These are phyloP conservation scores for Primulina tabacum DNA, from an alignment of 257 asterid species.

Conservation along the genomic window DNA sequence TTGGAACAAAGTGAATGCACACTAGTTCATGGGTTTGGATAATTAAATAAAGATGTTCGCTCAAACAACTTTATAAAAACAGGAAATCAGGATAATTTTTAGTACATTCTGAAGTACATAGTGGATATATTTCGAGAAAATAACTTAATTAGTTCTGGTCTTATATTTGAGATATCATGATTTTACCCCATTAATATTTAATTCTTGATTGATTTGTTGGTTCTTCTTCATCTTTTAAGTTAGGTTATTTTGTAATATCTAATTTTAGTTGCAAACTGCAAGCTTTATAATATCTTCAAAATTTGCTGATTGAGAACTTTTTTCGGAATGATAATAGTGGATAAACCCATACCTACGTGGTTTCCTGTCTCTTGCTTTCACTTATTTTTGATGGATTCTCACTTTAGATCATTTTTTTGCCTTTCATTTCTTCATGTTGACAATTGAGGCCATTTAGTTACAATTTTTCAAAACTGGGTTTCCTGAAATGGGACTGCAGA, in stretches of 20 bases:
- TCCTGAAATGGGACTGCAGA: conserved; percentile 13
- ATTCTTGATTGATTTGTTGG: neutral
- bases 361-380: neutral
- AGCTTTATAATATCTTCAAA: neutral
- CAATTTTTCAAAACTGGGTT: neutral
- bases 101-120: neutral
- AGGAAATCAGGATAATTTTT: neutral
- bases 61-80: too few species aligned
- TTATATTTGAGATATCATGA: neutral
- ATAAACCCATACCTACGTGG: neutral
- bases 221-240: conserved; percentile 1
- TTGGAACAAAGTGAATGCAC: neutral
- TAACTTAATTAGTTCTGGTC: neutral
- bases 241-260: too few species aligned
- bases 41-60: neutral
- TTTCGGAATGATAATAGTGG: neutral
- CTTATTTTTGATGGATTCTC: neutral
- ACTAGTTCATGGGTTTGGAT: neutral
- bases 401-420: neutral
- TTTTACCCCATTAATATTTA: neutral
- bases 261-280: neutral
- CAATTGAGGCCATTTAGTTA: neutral
- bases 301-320: neutral
- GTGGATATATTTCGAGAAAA: neutral
- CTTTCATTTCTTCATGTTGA: neutral